These are phyloP conservation scores for Corymbia maculata DNA, from an alignment of 345 rosid genomes.

Conservation along the genomic window DNA sequence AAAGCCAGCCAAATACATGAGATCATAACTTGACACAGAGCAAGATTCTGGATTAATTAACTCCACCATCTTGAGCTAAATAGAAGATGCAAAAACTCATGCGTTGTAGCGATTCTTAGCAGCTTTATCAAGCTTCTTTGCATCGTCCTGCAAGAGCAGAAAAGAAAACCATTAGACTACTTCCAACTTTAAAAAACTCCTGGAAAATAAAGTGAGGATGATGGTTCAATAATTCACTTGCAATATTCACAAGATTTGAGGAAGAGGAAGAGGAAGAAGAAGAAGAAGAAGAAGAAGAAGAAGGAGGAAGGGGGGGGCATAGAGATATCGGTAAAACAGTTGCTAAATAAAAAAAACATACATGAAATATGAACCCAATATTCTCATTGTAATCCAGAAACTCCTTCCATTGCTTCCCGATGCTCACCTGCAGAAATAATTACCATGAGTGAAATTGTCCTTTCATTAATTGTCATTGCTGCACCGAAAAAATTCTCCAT, in stretches of 20 bases:
- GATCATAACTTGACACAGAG: background rate
- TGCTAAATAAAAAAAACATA: slow-evolving; percentile 11
- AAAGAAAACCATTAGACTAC: background rate
- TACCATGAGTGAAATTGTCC: background rate
- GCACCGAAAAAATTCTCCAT: background rate
- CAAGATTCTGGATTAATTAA: background rate
- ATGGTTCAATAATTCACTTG: background rate
- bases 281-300: too few species aligned
- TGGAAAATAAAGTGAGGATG: background rate
- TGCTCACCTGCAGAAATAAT: slow-evolving; percentile 46
- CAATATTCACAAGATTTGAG: background rate
- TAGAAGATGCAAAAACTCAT: slow-evolving; percentile 12
- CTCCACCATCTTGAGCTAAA: background rate
- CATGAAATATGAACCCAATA: slow-evolving; percentile 83
- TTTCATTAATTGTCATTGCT: background rate
- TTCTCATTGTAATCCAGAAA: slow-evolving; percentile 54
- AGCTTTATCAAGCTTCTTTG: slow-evolving; percentile 40
- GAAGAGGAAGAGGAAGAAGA: background rate
- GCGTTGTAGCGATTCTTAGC: slow-evolving; percentile 57
- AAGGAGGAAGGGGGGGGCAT: background rate
- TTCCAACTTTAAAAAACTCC: background rate
- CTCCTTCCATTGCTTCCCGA: slow-evolving; percentile 91
- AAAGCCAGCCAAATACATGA: background rate
- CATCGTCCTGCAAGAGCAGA: slow-evolving; percentile 53
- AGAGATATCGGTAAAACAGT: background rate